phyloP scores from a whole-genome alignment of 2,329 filamentous ascomycete genomes.

The Hirsutella thompsonii region DNA sequence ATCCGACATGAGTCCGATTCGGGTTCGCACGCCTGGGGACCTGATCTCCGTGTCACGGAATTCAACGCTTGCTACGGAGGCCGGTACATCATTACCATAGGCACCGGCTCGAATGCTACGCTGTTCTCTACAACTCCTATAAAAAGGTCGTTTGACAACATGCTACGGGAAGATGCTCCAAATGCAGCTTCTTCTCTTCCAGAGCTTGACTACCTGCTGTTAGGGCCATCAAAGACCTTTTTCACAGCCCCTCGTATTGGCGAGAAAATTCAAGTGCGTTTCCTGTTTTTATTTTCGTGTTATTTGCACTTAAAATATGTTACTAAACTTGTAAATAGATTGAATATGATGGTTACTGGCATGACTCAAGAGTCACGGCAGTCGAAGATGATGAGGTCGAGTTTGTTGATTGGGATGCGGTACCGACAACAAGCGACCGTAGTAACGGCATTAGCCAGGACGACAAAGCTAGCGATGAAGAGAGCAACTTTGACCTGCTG shows the following conservation, averaged over 20 bases:
- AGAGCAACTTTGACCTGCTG: slow-evolving; percentile 2
- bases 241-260: slow-evolving; percentile 1
- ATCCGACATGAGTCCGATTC: slow-evolving; percentile 3
- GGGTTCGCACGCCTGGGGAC: slow-evolving; percentile 4
- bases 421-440: slow-evolving; percentile 1
- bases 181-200: slow-evolving; percentile 2
- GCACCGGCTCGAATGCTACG: slow-evolving; percentile 2
- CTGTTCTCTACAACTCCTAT: slow-evolving; percentile 3
- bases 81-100: slow-evolving; percentile 3
- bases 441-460: slow-evolving; percentile 1
- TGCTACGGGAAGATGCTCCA: slow-evolving; percentile 1
- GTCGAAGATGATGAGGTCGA: slow-evolving; percentile 5
- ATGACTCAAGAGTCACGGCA: slow-evolving; percentile 5
- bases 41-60: slow-evolving; percentile 4
- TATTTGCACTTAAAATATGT: slow-evolving; percentile 1
- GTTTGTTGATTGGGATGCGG: slow-evolving; percentile 4
- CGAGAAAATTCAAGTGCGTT: slow-evolving; percentile 4
- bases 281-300: slow-evolving; percentile 1
- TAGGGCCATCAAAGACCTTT: slow-evolving; percentile 3
- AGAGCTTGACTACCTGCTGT: slow-evolving; percentile 3
- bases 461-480: slow-evolving; percentile 1
- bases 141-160: slow-evolving; percentile 3
- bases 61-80: slow-evolving; percentile 5
- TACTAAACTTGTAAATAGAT: slow-evolving; percentile 2
- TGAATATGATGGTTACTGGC: slow-evolving; percentile 4